Evolutionary conservation across 371 early-diverging fungal genomes (phyloP).

Genomic region (Mortierella sp.): DNA sequence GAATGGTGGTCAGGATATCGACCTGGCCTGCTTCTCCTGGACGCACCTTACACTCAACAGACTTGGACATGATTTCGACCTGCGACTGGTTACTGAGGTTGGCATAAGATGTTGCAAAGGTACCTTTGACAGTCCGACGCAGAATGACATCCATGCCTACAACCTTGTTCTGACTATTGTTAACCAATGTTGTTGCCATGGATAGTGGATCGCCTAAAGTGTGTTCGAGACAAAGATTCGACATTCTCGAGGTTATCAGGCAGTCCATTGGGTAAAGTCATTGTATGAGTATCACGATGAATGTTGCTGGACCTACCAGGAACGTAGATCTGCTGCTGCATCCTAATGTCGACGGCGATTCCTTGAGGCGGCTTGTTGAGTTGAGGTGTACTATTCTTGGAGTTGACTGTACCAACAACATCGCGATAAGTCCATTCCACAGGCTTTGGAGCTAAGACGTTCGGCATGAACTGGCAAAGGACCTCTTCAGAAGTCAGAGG

Average conservation of each 20-base stretch:
- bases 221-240: no score
- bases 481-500: slow-evolving; percentile 38
- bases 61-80: slow-evolving; percentile 42
- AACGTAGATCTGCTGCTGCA: slow-evolving; percentile 52
- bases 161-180: slow-evolving; percentile 40
- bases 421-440: slow-evolving; percentile 51
- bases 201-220: slow-evolving; percentile 45
- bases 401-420: slow-evolving; percentile 10
- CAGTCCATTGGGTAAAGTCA: no score
- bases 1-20: slow-evolving; percentile 50
- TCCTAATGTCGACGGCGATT: slow-evolving; percentile 35
- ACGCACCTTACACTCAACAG: slow-evolving; percentile 47
- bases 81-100: slow-evolving; percentile 40
- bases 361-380: slow-evolving; percentile 33
- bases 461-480: slow-evolving; percentile 49
- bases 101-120: slow-evolving; percentile 34
- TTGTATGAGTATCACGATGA: no score
- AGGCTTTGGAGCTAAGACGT: slow-evolving; percentile 50
- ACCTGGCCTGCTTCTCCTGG: slow-evolving; percentile 42
- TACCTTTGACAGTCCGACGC: slow-evolving; percentile 41
- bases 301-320: slow-evolving; percentile 19
- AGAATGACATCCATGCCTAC: slow-evolving; percentile 39
- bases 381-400: slow-evolving; percentile 41
- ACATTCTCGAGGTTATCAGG: no score
- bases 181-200: slow-evolving; percentile 39